These are phyloP conservation scores for Prunus davidiana DNA, from an alignment of 306 rosid genomes.

Conservation along the genomic window DNA sequence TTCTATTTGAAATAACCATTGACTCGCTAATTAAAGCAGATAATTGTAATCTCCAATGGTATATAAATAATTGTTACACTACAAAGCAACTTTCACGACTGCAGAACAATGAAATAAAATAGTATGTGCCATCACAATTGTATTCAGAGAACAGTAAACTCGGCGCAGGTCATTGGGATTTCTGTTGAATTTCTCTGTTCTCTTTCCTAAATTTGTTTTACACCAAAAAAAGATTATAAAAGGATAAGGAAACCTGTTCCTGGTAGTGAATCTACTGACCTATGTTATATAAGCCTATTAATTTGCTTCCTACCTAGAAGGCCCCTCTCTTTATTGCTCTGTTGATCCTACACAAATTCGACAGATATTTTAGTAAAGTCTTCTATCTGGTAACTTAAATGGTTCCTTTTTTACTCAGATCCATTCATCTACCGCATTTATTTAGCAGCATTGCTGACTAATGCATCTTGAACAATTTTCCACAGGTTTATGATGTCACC, in stretches of 20 bases:
- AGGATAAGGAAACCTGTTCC: background rate
- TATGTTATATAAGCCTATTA: background rate
- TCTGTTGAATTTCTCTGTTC: background rate
- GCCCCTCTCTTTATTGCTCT: background rate
- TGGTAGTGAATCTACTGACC: background rate
- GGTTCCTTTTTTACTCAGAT: background rate
- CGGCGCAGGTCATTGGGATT: background rate
- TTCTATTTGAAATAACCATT: background rate
- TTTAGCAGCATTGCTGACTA: background rate
- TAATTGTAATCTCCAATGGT: background rate
- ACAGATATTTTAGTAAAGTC: background rate
- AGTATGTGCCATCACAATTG: background rate
- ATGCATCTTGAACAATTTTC: slow-evolving; percentile 8
- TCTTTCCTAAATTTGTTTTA: background rate
- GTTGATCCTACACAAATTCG: background rate
- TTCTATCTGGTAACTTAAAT: background rate
- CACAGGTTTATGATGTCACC: slow-evolving; percentile 86
- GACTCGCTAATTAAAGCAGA: background rate
- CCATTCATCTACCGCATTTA: background rate
- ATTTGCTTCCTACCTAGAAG: background rate
- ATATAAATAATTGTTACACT: background rate
- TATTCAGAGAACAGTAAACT: background rate
- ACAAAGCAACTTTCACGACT: background rate
- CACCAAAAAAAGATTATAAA: background rate
- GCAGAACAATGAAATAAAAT: background rate